Conservation (phyloP, 2,329 filamentous ascomycete species). For the Ustilaginoidea virens region DNA sequence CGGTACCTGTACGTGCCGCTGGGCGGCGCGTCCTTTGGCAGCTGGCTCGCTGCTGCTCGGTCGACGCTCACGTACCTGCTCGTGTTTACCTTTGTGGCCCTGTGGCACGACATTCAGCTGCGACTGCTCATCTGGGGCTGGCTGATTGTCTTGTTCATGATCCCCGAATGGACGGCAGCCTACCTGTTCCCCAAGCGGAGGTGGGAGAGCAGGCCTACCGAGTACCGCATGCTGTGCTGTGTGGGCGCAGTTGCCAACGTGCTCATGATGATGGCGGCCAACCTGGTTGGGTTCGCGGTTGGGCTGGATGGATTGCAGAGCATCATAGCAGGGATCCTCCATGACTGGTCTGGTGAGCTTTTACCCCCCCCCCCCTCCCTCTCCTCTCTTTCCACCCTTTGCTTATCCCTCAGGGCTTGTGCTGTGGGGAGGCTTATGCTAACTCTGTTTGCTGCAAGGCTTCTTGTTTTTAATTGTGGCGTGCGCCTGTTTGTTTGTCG, state of each 20-base stretch:
- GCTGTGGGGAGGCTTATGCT: conserved; percentile 7
- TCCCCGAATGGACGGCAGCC: conserved; percentile 66
- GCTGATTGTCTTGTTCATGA: conserved; percentile 85
- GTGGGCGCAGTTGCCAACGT: conserved; percentile 71
- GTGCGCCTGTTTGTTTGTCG: conserved; percentile 65
- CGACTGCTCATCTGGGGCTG: conserved; percentile 89
- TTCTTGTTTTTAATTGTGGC: conserved; percentile 57
- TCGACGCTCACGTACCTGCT: conserved; percentile 62
- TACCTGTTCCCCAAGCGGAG: conserved; percentile 56
- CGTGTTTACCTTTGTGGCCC: conserved; percentile 90
- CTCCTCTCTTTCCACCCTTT: neutral
- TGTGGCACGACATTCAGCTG: conserved; percentile 96
- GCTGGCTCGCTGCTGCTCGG: conserved; percentile 29
- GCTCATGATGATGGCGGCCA: conserved; percentile 90
- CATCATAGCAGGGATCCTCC: conserved; percentile 60
- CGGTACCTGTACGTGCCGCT: conserved; percentile 90
- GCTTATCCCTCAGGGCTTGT: too few species aligned
- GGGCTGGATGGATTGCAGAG: conserved; percentile 75
- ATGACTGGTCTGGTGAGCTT: conserved; percentile 49
- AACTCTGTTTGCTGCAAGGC: conserved; percentile 28
- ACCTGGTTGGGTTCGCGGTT: conserved; percentile 87
- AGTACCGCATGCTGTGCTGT: conserved; percentile 68
- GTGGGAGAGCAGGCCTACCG: conserved; percentile 54
- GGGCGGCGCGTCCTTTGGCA: conserved; percentile 48
- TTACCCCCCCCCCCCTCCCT: neutral